Base-by-base conservation (phyloP, 805 yeast species). In the Yamadazyma nakazawae region DNA sequence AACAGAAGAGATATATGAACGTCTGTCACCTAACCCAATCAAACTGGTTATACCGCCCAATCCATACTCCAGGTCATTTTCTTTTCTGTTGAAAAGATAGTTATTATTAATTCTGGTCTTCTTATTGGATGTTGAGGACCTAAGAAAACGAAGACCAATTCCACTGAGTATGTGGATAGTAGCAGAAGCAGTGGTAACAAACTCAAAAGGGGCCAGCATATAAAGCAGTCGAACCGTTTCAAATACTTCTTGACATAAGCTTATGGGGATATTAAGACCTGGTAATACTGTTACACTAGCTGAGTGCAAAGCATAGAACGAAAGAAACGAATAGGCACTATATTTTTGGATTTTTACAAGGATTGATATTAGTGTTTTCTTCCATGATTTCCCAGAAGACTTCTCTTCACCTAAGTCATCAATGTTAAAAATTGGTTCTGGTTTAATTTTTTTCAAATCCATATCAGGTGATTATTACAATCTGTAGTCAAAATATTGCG, bases 151-250 rank as follows among this genome's bases (percentile, higher is more conserved):
- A 7, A 79, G 45, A 0, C 60, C 52, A 1, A 82, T 45, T 0
- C 94, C 92, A 40, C 82, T 64, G 0, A 66, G 25, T 1, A 85
- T 66, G 56, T 86, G 94, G 2, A 63, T 51, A 0, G 65, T 58
- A 1, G 72, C 62, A 0, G 82, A 63, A 0, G 78, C 82, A 0
- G 83, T 68, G n/a, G 78, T 54, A 0, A 68, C 44, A 7, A 59
- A 59, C 56, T 85, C 92, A 12, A 81, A 62, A 1, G 82, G 74
- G 0, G 72, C 66, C 8, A 56, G 48, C 47, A 82, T 86, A 59
- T 85, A 86, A 0, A 86, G 54, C 14, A 80, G 75, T 34, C 92
- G 69, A 0, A 81, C 80, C 65, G 82, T 68, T 51, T 82, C 77
- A 42, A 86, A 67, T 28, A 80, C 53, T 43, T 82, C 84, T 43